phyloP scores from a whole-genome alignment of 805 yeast genomes.

The Cyberlindnera sargentensis region DNA sequence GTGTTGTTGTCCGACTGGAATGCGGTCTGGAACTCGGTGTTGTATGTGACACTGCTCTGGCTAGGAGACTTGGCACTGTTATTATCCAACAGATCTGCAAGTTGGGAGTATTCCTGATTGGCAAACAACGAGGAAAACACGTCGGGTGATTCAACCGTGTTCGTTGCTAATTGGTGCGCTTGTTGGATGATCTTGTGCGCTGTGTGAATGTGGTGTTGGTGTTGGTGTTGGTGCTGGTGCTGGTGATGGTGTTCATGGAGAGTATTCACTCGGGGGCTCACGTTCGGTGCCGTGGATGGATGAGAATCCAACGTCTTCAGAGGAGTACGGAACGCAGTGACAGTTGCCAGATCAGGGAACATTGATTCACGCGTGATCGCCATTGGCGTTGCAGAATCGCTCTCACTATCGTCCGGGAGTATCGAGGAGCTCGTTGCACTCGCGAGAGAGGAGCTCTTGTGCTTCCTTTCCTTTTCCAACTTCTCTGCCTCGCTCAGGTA shows the following conservation, averaged over 20 bases:
- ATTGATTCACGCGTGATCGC: not conserved
- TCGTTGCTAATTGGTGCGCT: slow-evolving; percentile 1
- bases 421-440: too few relatives aligned
- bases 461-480: not conserved
- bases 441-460: not conserved
- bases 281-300: too few relatives aligned
- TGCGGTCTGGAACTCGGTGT: slow-evolving; percentile 22
- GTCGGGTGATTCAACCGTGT: slow-evolving; percentile 18
- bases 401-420: too few relatives aligned
- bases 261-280: too few relatives aligned
- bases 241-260: too few relatives aligned
- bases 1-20: slow-evolving; percentile 23
- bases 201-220: not conserved
- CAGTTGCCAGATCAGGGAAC: not conserved
- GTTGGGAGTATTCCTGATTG: slow-evolving; percentile 35
- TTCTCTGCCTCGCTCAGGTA: slow-evolving; percentile 13
- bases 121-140: slow-evolving; percentile 28
- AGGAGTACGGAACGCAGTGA: too few relatives aligned
- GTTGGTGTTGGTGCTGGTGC: too few relatives aligned
- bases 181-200: slow-evolving; percentile 1
- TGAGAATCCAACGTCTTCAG: too few relatives aligned
- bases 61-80: slow-evolving; percentile 18
- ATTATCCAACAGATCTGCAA: slow-evolving; percentile 31
- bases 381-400: too few relatives aligned
- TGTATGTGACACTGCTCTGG: slow-evolving; percentile 17